Evolutionary conservation across 768 basidiomycete genomes (phyloP).

Genomic region (Lactarius akahatsu): DNA sequence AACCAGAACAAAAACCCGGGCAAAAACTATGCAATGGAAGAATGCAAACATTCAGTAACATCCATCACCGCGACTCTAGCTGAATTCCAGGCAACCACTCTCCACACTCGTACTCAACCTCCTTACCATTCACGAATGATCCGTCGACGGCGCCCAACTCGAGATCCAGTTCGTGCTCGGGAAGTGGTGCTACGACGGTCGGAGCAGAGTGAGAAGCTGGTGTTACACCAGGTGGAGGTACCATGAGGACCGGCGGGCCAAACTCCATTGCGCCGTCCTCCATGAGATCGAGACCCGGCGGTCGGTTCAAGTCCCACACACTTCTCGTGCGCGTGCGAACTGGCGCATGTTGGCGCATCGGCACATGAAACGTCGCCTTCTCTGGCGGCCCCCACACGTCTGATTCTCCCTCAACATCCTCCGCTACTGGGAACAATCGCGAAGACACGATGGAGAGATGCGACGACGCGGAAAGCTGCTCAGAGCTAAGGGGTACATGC

Average conservation of each 20-base stretch:
- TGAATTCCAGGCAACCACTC: conserved; percentile 29
- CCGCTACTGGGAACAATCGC: conserved; percentile 35
- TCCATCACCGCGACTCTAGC: conserved; percentile 14
- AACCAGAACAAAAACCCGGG: conserved; percentile 12
- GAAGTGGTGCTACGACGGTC: conserved; percentile 25
- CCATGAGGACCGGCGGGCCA: conserved; percentile 22
- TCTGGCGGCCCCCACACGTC: conserved; percentile 22
- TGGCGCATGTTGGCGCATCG: conserved; percentile 17
- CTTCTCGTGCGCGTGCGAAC: conserved; percentile 33
- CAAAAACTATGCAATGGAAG: conserved; percentile 11
- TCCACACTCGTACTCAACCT: conserved; percentile 21
- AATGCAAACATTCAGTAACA: conserved; percentile 3
- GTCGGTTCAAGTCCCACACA: conserved; percentile 27
- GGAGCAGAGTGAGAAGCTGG: conserved; percentile 25
- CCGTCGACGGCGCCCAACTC: conserved; percentile 30
- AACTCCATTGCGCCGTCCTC: conserved; percentile 11
- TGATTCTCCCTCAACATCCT: conserved; percentile 36
- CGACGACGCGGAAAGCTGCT: not conserved
- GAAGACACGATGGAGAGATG: conserved; percentile 1
- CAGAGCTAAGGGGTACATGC: conserved; percentile 30
- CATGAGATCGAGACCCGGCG: conserved; percentile 16
- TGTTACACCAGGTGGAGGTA: conserved; percentile 26
- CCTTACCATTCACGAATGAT: conserved; percentile 10
- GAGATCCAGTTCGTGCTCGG: conserved; percentile 32
- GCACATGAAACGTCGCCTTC: conserved; percentile 17